phyloP scores from a whole-genome alignment of 441 rosid genomes.

The Capsella rubella region DNA sequence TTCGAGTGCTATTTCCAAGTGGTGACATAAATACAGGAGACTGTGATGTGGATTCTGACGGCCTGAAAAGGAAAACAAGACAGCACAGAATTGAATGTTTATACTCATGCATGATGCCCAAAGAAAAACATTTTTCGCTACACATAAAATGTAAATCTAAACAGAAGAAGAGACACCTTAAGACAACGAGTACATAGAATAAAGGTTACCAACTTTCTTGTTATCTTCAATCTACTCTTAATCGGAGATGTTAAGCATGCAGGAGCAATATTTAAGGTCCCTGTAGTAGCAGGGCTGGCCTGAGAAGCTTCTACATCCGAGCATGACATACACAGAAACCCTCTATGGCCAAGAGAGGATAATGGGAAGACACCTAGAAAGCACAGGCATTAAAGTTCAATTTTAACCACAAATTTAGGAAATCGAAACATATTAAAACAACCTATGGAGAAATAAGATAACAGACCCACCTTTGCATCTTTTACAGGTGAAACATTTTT shows the following conservation, averaged over 20 bases:
- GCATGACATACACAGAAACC: constrained; percentile 82
- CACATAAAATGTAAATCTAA: constrained; percentile 25
- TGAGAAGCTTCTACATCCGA: constrained; percentile 59
- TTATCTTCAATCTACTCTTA: constrained; percentile 54
- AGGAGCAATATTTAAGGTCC: constrained; percentile 51
- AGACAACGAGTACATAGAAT: constrained; percentile 30
- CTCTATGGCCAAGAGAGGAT: constrained; percentile 70
- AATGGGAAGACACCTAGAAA: constrained; percentile 69
- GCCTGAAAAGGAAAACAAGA: constrained; percentile 55
- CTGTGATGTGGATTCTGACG: constrained; percentile 48
- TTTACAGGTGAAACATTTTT: constrained; percentile 81
- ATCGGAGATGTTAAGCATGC: constrained; percentile 51
- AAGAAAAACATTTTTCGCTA: constrained; percentile 8
- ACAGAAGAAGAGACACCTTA: constrained; percentile 15
- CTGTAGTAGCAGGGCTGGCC: constrained; percentile 44
- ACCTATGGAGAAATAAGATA: constrained; percentile 23
- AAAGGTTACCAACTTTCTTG: constrained; percentile 59
- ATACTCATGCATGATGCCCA: constrained; percentile 24
- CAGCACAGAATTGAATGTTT: constrained; percentile 15
- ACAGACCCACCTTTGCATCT: constrained; percentile 77
- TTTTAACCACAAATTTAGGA: constrained; percentile 34
- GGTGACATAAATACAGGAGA: constrained; percentile 47
- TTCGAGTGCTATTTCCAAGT: constrained; percentile 56
- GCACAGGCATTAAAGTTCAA: constrained; percentile 36
- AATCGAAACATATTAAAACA: constrained; percentile 17